phyloP scores from a whole-genome alignment of 805 yeast species.

The Nakazawaea wickerhamii region DNA sequence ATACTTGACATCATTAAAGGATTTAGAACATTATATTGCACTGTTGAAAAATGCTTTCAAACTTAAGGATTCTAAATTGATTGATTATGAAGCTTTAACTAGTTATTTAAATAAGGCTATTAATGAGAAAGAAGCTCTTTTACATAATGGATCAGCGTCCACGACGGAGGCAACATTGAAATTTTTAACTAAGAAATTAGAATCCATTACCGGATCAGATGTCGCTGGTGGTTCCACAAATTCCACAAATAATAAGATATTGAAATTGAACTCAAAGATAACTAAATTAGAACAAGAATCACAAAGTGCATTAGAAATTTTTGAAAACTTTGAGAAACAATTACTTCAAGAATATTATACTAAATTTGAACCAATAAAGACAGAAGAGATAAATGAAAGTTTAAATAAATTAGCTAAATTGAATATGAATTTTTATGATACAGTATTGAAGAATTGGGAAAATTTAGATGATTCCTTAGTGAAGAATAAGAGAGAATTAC shows the following conservation, averaged over 20 bases:
- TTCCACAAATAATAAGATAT: constrained; percentile 37
- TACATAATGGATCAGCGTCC: constrained; percentile 30
- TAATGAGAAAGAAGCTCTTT: constrained; percentile 45
- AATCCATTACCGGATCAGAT: constrained; percentile 38
- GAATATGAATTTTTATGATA: constrained; percentile 67
- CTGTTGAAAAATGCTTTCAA: constrained; percentile 66
- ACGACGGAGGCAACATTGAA: constrained; percentile 30
- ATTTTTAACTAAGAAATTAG: constrained; percentile 39
- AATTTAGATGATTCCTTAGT: constrained; percentile 19
- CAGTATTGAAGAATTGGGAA: constrained; percentile 67
- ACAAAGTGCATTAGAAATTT: constrained; percentile 36
- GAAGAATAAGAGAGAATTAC: constrained; percentile 1
- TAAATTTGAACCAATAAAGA: constrained; percentile 75
- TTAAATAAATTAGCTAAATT: constrained; percentile 69
- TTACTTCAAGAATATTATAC: constrained; percentile 44
- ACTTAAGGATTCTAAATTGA: constrained; percentile 83
- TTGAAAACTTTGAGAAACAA: constrained; percentile 39
- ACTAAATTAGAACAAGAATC: constrained; percentile 41
- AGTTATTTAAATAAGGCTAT: constrained; percentile 73
- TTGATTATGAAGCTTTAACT: constrained; percentile 81
- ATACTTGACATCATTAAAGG: constrained; percentile 77
- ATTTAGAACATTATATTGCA: constrained; percentile 74
- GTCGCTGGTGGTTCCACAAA: constrained; percentile 35
- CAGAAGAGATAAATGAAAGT: constrained; percentile 67
- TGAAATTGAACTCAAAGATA: constrained; percentile 35